These are phyloP conservation scores for Mycena pura DNA, from an alignment of 768 basidiomycete species.

Conservation along the genomic window DNA sequence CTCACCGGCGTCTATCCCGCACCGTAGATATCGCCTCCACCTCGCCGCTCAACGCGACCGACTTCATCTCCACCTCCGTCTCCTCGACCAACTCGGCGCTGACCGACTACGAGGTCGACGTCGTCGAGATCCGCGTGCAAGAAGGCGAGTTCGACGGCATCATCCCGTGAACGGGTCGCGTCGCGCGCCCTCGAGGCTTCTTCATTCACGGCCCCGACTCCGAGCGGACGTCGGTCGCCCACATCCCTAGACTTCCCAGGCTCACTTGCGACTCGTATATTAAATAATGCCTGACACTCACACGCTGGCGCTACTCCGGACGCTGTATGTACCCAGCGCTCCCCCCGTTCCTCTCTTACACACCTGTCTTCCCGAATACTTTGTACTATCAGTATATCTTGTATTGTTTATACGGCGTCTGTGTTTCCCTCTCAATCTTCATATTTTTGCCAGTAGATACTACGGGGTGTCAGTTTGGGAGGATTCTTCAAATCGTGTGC, in stretches of 20 bases:
- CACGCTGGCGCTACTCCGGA: neutral
- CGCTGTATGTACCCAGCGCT: neutral
- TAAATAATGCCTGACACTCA: neutral
- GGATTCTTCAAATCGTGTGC: too few species aligned
- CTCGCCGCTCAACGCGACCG: conserved; percentile 74
- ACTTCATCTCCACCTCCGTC: conserved; percentile 71
- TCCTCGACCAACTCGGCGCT: conserved; percentile 71
- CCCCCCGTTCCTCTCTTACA: neutral
- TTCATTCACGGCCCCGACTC: too few species aligned
- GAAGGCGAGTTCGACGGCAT: conserved; percentile 81
- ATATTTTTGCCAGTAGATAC: too few species aligned
- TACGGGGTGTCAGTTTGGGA: too few species aligned
- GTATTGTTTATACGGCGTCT: neutral
- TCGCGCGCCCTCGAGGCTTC: neutral
- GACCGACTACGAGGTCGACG: conserved; percentile 84
- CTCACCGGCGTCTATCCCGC: conserved; percentile 7
- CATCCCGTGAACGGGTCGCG: conserved; percentile 70
- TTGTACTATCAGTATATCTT: conserved; percentile 15
- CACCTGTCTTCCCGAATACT: neutral
- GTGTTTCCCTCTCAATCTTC: neutral
- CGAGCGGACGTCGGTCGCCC: too few species aligned
- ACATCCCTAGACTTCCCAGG: neutral
- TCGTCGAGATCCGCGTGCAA: conserved; percentile 84
- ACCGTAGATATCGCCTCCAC: conserved; percentile 79
- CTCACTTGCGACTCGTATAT: neutral